Percentiles rank a stretch among this genome's conserved stretches.
phyloP scores from a whole-genome alignment of 306 rosid genomes.

The Alnus glutinosa region DNA sequence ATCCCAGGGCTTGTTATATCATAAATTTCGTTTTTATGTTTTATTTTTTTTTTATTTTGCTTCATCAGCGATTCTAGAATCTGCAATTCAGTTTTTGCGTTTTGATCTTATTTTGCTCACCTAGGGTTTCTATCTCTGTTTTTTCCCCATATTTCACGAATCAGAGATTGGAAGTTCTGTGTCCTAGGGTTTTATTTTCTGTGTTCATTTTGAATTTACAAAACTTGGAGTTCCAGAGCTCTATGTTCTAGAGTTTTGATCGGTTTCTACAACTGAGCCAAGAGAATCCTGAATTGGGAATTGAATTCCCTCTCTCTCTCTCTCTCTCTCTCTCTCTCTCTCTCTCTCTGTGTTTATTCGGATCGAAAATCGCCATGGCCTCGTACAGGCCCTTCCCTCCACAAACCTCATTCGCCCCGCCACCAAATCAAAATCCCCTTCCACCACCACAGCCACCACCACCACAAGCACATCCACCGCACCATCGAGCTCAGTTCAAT shows the following conservation, averaged over 20 bases:
- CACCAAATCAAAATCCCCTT: constrained; percentile 66
- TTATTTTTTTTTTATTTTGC: not conserved
- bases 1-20: constrained; percentile 14
- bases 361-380: constrained; percentile 59
- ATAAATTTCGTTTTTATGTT: not conserved
- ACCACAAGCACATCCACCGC: constrained; percentile 32
- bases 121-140: not conserved
- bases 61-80: not conserved
- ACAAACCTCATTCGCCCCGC: constrained; percentile 56
- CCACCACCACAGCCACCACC: constrained; percentile 36
- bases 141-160: not conserved
- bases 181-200: not conserved
- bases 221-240: constrained; percentile 7
- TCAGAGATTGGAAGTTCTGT: constrained; percentile 1
- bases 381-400: constrained; percentile 92
- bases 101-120: not conserved
- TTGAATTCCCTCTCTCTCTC: not conserved
- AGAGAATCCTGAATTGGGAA: constrained; percentile 12
- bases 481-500: constrained; percentile 58
- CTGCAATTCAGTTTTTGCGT: not conserved
- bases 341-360: not conserved
- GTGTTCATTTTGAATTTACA: not conserved
- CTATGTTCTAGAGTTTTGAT: constrained; percentile 7
- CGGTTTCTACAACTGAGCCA: not conserved
- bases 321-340: not conserved